Base-by-base conservation (phyloP, 2,329 filamentous ascomycete species). In the Exophiala oligosperma region DNA sequence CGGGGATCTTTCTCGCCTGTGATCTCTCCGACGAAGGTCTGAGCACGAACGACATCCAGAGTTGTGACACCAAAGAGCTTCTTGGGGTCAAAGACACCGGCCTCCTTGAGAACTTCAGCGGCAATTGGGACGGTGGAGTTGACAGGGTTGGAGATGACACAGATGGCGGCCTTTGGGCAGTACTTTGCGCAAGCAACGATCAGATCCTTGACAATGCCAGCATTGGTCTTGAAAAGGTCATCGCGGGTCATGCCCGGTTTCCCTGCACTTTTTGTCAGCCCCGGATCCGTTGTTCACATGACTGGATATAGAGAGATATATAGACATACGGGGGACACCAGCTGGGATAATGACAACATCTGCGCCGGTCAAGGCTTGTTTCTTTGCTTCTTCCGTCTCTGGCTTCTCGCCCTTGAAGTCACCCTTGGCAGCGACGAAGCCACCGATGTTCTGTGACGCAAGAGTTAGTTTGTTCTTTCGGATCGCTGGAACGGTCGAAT, bases 191-290 rank as follows among this genome's bases (percentile, higher is more conserved):
- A 86, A 53, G 90, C 87, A 82, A 96, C 89, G 69, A 95, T 88
- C 67, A 99, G 84, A 69, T 91, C 92, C 80, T 94, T 91, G 73
- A 99, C 94, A 73, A 99, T 99, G 70, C 92, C 91, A 61, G 94
- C 94, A 77, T 99, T 99, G 84, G 97, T 96, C 81, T 97, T 97
- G 89, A 99, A 99, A 60, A 99, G 90, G 74, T 97, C 94, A 72
- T 99, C 94, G 81, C 94, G 92, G 77, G 90, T 97, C 94, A 99
- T 99, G 72, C 94, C 94, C 70, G 94, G 94, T 85, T 97, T 97
- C 80, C 93, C 93, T 97, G 65, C 32, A 35, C 32, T 9, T 7
- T 17, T 52, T 28, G 65, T 69, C 46, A 71, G 66, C 48, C 35
- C 43, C 44, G 37, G 28, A 21, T 35, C 7, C 32, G 6, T 35